Evolutionary conservation across 2,329 filamentous ascomycete genomes (phyloP).

Genomic region (Aspergillus melleus): DNA sequence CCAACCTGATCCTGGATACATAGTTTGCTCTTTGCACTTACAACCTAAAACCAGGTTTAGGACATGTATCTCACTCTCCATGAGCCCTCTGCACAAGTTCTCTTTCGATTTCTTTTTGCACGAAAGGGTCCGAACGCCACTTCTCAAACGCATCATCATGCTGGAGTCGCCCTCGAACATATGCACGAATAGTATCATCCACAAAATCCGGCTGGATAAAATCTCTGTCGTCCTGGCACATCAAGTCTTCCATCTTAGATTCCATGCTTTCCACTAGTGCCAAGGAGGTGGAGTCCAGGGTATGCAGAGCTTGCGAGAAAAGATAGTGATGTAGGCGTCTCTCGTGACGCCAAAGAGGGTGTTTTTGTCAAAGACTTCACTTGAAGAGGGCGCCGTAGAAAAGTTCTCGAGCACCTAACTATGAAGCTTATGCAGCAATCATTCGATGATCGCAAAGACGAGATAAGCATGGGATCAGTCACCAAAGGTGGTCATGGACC

Average conservation of each 20-base stretch:
- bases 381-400: no score
- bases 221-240: no score
- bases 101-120: slow-evolving; percentile 13
- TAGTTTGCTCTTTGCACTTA: not conserved
- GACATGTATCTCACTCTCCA: slow-evolving; percentile 16
- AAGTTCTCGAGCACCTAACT: no score
- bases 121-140: slow-evolving; percentile 8
- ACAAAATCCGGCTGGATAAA: no score
- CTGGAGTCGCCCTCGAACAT: slow-evolving; percentile 5
- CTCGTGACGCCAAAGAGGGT: no score
- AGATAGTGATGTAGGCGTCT: no score
- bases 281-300: slow-evolving; percentile 4
- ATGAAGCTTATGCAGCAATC: no score
- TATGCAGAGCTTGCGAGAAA: not conserved
- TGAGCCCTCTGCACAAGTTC: slow-evolving; percentile 14
- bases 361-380: no score
- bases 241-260: slow-evolving; percentile 1
- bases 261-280: slow-evolving; percentile 15
- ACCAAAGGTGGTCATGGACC: no score
- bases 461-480: no score
- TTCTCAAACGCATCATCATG: slow-evolving; percentile 6
- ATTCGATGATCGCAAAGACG: no score
- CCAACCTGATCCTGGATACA: slow-evolving; percentile 27
- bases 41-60: not conserved
- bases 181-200: not conserved